phyloP scores from a whole-genome alignment of 352 stramenopile species.

The Pythium graminicola region DNA sequence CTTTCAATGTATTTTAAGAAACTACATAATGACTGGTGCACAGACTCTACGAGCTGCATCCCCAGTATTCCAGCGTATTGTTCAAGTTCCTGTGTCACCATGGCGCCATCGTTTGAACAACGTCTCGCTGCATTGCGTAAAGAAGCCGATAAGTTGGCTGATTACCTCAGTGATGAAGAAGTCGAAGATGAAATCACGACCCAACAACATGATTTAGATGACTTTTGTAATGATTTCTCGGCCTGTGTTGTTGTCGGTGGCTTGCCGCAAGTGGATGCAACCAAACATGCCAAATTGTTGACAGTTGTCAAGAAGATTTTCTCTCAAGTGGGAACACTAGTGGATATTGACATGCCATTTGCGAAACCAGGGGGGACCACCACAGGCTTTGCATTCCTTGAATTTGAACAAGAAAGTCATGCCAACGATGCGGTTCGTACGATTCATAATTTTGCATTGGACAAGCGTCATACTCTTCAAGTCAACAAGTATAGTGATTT shows the following conservation, averaged over 20 bases:
- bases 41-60: too few relatives aligned
- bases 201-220: conserved; percentile 63
- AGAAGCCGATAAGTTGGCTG: conserved; percentile 67
- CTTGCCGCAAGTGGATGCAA: conserved; percentile 60
- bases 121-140: conserved; percentile 63
- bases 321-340: conserved; percentile 64
- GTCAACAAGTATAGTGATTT: conserved; percentile 91
- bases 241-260: conserved; percentile 76
- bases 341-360: conserved; percentile 81
- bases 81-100: conserved; percentile 21
- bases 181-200: conserved; percentile 51
- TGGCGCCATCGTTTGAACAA: conserved; percentile 73
- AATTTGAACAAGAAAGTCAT: conserved; percentile 70
- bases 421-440: conserved; percentile 74
- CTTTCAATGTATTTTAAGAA: too few relatives aligned
- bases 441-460: conserved; percentile 88
- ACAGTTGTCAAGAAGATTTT: conserved; percentile 86
- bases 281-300: conserved; percentile 80
- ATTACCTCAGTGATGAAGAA: conserved; percentile 82
- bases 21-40: too few relatives aligned
- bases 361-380: conserved; percentile 38
- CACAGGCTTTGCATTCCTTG: conserved; percentile 75
- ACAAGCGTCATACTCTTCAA: conserved; percentile 96
- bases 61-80: too few relatives aligned
- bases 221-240: conserved; percentile 76